Evolutionary conservation across 345 rosid genomes (phyloP), one percentile per base, ranked within the genome.

Genomic region (Syzygium aqueum): DNA sequence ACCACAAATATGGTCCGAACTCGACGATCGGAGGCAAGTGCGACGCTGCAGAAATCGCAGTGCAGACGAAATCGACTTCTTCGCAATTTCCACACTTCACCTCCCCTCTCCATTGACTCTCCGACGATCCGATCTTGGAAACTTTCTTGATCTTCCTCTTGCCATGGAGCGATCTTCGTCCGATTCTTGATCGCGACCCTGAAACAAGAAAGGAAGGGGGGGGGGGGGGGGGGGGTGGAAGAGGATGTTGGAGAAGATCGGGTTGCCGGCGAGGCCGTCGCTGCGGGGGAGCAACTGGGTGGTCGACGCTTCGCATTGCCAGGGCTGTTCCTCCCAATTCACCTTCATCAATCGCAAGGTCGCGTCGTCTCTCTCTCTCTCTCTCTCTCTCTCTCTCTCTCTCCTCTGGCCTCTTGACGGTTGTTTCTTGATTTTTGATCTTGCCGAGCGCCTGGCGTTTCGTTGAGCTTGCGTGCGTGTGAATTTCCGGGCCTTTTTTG

Each of bases 341-440:
- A 94, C 95, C 91, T 95, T 97, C 95, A 95, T 97, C 94, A 96
- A 96, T 93, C 99, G 98, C 95, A 96, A 97, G 99, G 99, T 97
- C 86, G 46, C 52, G 25, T 8, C 46, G 6, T 15, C 63, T 56
- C 50, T 54, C 54, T 21, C 51, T 51, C 67, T 30, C 52, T 54
- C 46, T 54, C 46, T 53, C 53, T 11, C 51, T 54, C 65, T 30
- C 52, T 14, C 86, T 78, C 11, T 67, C 23, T 25, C 73, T 16
- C 37, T 12, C 43, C 61, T 5, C 46, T 67, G 21, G 11, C 12
- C 73, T 15, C 59, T 7, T 25, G 12, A 19, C 22, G 49, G 80
- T 73, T 5, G 49, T 73, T 49, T 51, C 30, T 37, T 28, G 22
- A 67, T 51, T 86, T 51, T 53, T 51, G 53, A 21, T 22, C 27